A percentile compares a stretch with the other conserved stretches of the same genome.
These are phyloP conservation scores for Mentha longifolia DNA, from an alignment of 257 asterid genomes.

Conservation along the genomic window DNA sequence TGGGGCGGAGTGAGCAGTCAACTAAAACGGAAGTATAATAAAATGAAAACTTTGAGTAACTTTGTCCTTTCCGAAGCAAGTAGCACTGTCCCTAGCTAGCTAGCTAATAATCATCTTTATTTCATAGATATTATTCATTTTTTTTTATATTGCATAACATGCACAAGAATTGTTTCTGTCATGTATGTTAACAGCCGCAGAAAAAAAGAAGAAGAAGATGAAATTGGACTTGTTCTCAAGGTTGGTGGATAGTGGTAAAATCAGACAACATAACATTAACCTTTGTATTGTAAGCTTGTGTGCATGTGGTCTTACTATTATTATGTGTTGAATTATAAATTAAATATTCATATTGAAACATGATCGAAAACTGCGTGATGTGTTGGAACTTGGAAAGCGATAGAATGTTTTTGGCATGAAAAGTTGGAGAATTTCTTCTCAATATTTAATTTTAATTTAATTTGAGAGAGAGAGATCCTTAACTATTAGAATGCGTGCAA, in stretches of 20 bases:
- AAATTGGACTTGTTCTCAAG: not conserved
- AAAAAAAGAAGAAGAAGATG: not conserved
- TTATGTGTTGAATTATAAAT: no score
- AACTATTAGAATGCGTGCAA: not conserved
- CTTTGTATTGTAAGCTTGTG: not conserved
- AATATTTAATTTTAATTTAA: not conserved
- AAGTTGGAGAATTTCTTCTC: not conserved
- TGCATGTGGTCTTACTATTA: no score
- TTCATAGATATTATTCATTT: not conserved
- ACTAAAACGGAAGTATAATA: no score
- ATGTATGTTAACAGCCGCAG: not conserved
- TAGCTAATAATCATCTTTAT: no score
- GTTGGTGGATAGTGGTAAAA: conserved; percentile 3
- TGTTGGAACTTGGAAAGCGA: not conserved
- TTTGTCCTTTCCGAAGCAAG: not conserved
- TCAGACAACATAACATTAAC: not conserved
- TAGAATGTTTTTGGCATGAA: not conserved
- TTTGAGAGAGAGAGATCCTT: not conserved
- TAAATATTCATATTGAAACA: not conserved
- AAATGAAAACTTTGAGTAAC: not conserved
- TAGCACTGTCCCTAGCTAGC: no score
- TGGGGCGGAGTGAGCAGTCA: no score
- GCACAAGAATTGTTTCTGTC: not conserved
- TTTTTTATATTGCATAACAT: not conserved
- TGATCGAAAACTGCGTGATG: not conserved